These are phyloP conservation scores for Lasiodiplodia gonubiensis DNA, from an alignment of 2,329 filamentous ascomycete genomes.

Conservation along the genomic window DNA sequence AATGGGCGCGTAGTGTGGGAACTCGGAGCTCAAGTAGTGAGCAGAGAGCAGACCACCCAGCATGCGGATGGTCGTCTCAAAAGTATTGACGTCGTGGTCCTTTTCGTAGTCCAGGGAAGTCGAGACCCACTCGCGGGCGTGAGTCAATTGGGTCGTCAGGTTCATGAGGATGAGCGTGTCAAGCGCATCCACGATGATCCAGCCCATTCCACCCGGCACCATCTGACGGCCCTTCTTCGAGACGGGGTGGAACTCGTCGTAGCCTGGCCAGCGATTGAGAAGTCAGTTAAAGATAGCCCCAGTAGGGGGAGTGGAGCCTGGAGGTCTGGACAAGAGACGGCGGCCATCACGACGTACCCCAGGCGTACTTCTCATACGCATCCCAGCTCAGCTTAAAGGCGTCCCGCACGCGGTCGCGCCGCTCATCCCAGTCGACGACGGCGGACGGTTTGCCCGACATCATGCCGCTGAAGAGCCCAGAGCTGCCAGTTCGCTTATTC, in stretches of 20 bases:
- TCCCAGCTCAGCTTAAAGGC: constrained; percentile 93
- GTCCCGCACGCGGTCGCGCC: constrained; percentile 82
- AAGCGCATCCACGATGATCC: constrained; percentile 96
- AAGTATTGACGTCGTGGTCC: constrained; percentile 94
- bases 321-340: background rate
- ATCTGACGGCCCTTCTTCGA: constrained; percentile 82
- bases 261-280: constrained; percentile 50
- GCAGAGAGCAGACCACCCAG: constrained; percentile 89
- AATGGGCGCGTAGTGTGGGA: constrained; percentile 78
- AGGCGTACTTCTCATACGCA: constrained; percentile 88
- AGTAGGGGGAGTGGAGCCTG: background rate
- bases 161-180: constrained; percentile 99
- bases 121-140: constrained; percentile 88
- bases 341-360: constrained; percentile 68
- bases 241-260: constrained; percentile 85
- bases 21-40: constrained; percentile 88
- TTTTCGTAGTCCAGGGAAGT: constrained; percentile 84
- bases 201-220: constrained; percentile 85
- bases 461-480: constrained; percentile 12
- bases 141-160: constrained; percentile 79
- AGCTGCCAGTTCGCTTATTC: background rate
- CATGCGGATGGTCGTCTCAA: constrained; percentile 98
- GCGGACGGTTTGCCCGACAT: constrained; percentile 15
- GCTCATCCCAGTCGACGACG: constrained; percentile 72
- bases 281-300: background rate